Evolutionary conservation across 1,139 yeast genomes (phyloP).

Genomic region (Protomyces arabidopsidicola): DNA sequence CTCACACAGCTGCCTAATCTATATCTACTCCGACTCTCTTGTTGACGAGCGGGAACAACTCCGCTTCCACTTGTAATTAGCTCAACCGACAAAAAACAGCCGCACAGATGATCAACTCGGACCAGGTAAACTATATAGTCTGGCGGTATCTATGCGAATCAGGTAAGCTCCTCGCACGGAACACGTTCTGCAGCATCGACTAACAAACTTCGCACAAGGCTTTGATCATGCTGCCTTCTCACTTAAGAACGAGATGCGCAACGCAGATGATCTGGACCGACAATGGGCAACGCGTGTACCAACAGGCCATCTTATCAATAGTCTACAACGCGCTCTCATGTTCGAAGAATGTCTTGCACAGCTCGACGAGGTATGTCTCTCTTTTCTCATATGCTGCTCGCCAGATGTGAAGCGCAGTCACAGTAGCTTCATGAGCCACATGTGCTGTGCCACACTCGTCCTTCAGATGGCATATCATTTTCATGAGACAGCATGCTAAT

Average conservation of each 20-base stretch:
- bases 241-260: slow-evolving; percentile 64
- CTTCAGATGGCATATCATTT: neutral
- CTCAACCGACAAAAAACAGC: neutral
- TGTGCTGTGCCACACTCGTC: neutral
- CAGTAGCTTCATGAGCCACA: neutral
- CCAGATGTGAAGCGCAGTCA: neutral
- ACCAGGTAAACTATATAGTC: slow-evolving; percentile 80
- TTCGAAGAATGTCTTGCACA: slow-evolving; percentile 24
- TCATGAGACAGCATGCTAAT: neutral
- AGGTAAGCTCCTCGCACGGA: slow-evolving; percentile 44
- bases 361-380: slow-evolving; percentile 11
- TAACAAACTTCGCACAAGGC: slow-evolving; percentile 34
- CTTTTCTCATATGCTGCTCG: neutral
- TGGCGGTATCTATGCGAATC: slow-evolving; percentile 93
- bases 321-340: slow-evolving; percentile 21
- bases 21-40: no score
- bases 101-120: slow-evolving; percentile 42
- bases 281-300: slow-evolving; percentile 28
- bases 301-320: slow-evolving; percentile 21
- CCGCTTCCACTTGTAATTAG: neutral
- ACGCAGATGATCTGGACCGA: slow-evolving; percentile 44
- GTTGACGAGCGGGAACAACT: no score
- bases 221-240: slow-evolving; percentile 76
- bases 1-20: no score
- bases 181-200: neutral